Conservation (phyloP, 495 filamentous ascomycete species). For the Hypomontagnella monticulosa region DNA sequence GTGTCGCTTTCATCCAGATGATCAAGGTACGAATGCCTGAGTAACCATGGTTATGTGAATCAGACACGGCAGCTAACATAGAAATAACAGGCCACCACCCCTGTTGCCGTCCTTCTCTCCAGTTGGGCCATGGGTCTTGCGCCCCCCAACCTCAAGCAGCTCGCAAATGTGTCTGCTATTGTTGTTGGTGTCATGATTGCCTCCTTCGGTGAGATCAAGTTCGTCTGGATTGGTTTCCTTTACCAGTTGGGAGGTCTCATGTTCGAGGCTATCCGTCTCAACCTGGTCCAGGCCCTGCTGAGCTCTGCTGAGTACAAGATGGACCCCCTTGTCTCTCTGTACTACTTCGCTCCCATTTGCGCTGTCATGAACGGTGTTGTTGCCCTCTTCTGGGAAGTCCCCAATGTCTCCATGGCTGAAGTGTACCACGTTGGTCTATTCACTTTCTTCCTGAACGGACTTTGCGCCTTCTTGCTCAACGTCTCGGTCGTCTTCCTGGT, state of each 20-base stretch:
- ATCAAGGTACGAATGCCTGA: slow-evolving; percentile 67
- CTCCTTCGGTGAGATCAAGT: slow-evolving; percentile 91
- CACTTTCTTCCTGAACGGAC: slow-evolving; percentile 80
- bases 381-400: slow-evolving; percentile 81
- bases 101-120: slow-evolving; percentile 85
- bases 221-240: slow-evolving; percentile 85
- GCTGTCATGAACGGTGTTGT: slow-evolving; percentile 86
- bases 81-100: slow-evolving; percentile 77
- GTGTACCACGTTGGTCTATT: slow-evolving; percentile 78
- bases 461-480: slow-evolving; percentile 87
- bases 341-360: slow-evolving; percentile 95
- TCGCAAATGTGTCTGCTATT: slow-evolving; percentile 87
- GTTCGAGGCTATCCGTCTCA: slow-evolving; percentile 90
- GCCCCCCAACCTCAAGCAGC: slow-evolving; percentile 77
- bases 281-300: slow-evolving; percentile 89
- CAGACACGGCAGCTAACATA: slow-evolving; percentile 35
- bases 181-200: slow-evolving; percentile 91
- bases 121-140: slow-evolving; percentile 85
- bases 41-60: not conserved
- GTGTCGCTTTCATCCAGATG: slow-evolving; percentile 97
- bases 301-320: slow-evolving; percentile 95
- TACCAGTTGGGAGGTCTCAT: slow-evolving; percentile 85
- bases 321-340: slow-evolving; percentile 94
- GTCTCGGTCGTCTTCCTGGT: slow-evolving; percentile 95
- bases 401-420: slow-evolving; percentile 73